Conservation (phyloP, 768 basidiomycete genomes). For the Boletellus ananas region DNA sequence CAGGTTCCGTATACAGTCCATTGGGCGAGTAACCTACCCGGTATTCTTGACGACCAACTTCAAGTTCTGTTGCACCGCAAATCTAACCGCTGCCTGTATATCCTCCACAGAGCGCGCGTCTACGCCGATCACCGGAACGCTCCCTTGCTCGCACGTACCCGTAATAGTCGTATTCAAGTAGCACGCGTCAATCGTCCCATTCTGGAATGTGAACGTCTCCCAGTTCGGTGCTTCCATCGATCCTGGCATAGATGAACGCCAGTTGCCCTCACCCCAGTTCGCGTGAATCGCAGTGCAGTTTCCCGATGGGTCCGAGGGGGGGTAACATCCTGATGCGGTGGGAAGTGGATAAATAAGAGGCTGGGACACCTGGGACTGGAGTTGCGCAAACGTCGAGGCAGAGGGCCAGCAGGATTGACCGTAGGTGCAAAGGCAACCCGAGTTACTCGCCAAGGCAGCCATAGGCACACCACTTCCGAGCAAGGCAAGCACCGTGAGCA, state of each 20-base stretch:
- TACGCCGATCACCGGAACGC: constrained; percentile 24
- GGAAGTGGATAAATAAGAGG: constrained; percentile 14
- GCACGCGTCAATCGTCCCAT: constrained; percentile 41
- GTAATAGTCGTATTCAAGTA: constrained; percentile 31
- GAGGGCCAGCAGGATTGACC: constrained; percentile 19
- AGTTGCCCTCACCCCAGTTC: constrained; percentile 33
- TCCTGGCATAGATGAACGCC: constrained; percentile 41
- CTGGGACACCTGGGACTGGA: constrained; percentile 16
- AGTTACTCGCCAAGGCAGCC: not conserved
- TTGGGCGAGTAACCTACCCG: constrained; percentile 14
- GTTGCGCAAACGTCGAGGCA: constrained; percentile 9
- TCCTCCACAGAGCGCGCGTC: constrained; percentile 22
- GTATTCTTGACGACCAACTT: constrained; percentile 28
- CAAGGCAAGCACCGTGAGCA: not conserved
- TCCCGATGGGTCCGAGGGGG: constrained; percentile 25
- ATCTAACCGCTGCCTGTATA: constrained; percentile 25
- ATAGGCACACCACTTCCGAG: not conserved
- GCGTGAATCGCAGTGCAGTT: constrained; percentile 34
- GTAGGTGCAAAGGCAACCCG: constrained; percentile 16
- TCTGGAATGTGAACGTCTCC: constrained; percentile 34
- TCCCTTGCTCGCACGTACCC: constrained; percentile 22
- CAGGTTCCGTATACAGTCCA: not conserved
- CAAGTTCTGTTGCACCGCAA: constrained; percentile 19
- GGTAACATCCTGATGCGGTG: constrained; percentile 19
- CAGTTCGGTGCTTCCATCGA: constrained; percentile 22